Conservation (phyloP, 2,329 filamentous ascomycete genomes). For the Talaromyces marneffei region DNA sequence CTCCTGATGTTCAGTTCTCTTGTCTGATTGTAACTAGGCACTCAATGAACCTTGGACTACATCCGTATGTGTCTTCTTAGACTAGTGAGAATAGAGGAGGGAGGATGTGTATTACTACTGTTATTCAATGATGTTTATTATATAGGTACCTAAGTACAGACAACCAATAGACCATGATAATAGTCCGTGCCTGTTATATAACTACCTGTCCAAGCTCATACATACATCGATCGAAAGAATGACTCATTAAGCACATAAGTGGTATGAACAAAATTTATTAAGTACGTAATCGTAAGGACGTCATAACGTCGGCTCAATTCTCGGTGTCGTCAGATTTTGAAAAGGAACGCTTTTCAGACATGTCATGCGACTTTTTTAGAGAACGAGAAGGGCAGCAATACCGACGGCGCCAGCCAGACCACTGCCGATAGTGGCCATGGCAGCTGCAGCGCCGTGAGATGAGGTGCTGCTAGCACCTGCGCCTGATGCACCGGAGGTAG, state of each 20-base stretch:
- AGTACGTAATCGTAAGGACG: conserved; percentile 9
- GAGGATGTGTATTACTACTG: background rate
- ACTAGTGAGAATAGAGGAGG: background rate
- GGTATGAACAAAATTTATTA: conserved; percentile 4
- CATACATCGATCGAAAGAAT: background rate
- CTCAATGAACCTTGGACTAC: background rate
- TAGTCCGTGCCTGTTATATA: background rate
- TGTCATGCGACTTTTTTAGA: conserved; percentile 25
- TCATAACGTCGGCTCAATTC: background rate
- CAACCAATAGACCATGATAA: background rate
- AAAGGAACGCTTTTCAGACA: background rate
- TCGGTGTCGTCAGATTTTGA: background rate
- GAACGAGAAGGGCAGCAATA: conserved; percentile 37
- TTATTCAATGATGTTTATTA: background rate
- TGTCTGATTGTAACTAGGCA: background rate
- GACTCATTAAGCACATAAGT: conserved; percentile 3
- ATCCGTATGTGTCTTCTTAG: background rate
- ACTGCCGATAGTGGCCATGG: conserved; percentile 27
- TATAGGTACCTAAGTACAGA: background rate
- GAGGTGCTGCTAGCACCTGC: conserved; percentile 16
- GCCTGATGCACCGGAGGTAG: conserved; percentile 19
- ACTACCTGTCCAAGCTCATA: background rate
- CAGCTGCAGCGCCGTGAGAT: conserved; percentile 23
- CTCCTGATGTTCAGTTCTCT: background rate
- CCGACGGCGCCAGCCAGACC: conserved; percentile 37